Evolutionary conservation across 2,329 filamentous ascomycete genomes (phyloP).

Genomic region (Capronia epimyces): DNA sequence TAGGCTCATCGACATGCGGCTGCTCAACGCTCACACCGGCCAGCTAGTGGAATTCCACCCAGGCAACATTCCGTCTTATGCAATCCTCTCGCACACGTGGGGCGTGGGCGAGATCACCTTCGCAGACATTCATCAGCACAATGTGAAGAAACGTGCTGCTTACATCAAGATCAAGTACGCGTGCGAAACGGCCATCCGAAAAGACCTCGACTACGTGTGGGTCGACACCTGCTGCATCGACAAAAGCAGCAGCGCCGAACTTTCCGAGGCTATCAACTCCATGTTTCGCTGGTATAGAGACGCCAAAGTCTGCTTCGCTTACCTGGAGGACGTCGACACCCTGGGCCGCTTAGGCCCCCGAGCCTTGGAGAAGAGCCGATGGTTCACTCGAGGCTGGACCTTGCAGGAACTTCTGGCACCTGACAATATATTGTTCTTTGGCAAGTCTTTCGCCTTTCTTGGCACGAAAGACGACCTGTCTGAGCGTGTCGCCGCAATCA

Average conservation of each 20-base stretch:
- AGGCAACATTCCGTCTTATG: conserved; percentile 21
- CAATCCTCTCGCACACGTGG: conserved; percentile 31
- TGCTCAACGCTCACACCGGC: conserved; percentile 22
- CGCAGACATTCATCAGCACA: conserved; percentile 17
- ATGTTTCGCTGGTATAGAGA: conserved; percentile 35
- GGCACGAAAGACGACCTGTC: conserved; percentile 21
- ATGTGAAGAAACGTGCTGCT: conserved; percentile 21
- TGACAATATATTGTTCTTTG: conserved; percentile 25
- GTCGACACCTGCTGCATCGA: conserved; percentile 40
- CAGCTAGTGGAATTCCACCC: conserved; percentile 21
- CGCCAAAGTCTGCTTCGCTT: conserved; percentile 36
- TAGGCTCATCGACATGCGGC: conserved; percentile 23
- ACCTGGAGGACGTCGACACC: conserved; percentile 29
- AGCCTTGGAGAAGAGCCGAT: conserved; percentile 29
- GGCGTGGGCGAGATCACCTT: conserved; percentile 27
- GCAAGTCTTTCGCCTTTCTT: conserved; percentile 15
- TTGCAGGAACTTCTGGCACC: conserved; percentile 32
- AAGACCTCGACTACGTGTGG: conserved; percentile 35
- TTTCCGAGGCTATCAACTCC: conserved; percentile 34
- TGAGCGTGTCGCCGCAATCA: conserved; percentile 28
- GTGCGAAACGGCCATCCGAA: conserved; percentile 25
- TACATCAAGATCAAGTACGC: conserved; percentile 30
- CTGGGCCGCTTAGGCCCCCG: too few relatives aligned
- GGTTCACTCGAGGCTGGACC: conserved; percentile 32
- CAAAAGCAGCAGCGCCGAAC: conserved; percentile 35